These are phyloP conservation scores for Colletotrichum karsti DNA, from an alignment of 2,329 filamentous ascomycete species.

Conservation along the genomic window DNA sequence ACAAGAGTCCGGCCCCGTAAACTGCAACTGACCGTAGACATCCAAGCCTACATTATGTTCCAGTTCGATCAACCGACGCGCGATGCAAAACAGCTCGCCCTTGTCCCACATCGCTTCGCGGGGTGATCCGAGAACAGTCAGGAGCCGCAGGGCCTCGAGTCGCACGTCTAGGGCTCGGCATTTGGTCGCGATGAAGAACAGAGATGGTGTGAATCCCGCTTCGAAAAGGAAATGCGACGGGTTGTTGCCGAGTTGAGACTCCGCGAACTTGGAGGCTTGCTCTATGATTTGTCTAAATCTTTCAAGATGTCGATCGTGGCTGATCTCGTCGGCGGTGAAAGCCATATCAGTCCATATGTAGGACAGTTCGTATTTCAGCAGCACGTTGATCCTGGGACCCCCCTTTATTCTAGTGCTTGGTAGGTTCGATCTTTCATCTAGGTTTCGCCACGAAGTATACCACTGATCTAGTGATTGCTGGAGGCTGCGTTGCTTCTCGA, in stretches of 20 bases:
- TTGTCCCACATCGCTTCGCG: neutral
- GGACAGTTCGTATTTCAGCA: neutral
- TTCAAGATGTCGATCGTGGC: neutral
- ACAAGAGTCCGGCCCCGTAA: neutral
- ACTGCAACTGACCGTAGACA: neutral
- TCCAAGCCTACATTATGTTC: constrained; percentile 13
- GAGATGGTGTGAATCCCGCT: neutral
- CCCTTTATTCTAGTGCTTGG: neutral
- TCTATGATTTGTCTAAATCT: constrained; percentile 41
- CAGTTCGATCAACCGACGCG: constrained; percentile 16
- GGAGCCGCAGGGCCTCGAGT: constrained; percentile 44
- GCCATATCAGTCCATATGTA: neutral
- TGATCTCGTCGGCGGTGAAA: neutral
- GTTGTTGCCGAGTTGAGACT: neutral
- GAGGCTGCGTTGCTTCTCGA: neutral
- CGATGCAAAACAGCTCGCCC: neutral
- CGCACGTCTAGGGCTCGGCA: constrained; percentile 41
- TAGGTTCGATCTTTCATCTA: neutral
- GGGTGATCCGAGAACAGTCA: constrained; percentile 29
- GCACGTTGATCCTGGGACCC: neutral
- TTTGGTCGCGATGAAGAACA: neutral
- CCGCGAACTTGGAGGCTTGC: constrained; percentile 31
- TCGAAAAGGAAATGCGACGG: neutral
- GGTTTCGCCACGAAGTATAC: neutral
- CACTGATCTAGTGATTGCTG: neutral